These are phyloP conservation scores for Echeveria elegans DNA, from an alignment of 164 flowering plant species.

Conservation along the genomic window DNA sequence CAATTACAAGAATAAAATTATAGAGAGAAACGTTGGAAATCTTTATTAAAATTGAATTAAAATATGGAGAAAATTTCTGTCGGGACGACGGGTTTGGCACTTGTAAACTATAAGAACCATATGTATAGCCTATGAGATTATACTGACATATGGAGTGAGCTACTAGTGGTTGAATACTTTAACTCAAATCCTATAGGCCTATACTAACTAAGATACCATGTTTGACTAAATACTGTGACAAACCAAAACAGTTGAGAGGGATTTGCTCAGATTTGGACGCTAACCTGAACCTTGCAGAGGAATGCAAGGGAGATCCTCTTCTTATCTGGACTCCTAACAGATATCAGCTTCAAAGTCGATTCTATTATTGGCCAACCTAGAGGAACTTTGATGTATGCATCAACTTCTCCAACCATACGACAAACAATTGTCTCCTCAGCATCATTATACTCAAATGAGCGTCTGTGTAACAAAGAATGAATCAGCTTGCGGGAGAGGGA, in stretches of 20 bases:
- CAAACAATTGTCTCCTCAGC: slow-evolving; percentile 54
- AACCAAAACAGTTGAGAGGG: not conserved
- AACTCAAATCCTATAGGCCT: too few relatives aligned
- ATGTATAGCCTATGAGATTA: too few relatives aligned
- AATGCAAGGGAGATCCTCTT: slow-evolving; percentile 43
- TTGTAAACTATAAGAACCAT: too few relatives aligned
- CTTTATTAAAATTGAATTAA: too few relatives aligned
- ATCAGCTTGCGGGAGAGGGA: not conserved
- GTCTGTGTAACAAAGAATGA: slow-evolving; percentile 25
- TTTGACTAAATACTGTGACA: not conserved
- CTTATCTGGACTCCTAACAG: slow-evolving; percentile 48
- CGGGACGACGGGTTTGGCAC: too few relatives aligned
- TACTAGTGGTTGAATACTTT: not conserved
- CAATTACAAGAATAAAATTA: too few relatives aligned
- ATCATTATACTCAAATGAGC: slow-evolving; percentile 60
- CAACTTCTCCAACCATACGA: slow-evolving; percentile 52
- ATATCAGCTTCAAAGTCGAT: slow-evolving; percentile 50
- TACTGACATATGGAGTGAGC: too few relatives aligned
- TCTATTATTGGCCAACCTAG: slow-evolving; percentile 62
- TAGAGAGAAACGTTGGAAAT: too few relatives aligned
- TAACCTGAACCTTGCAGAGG: slow-evolving; percentile 69
- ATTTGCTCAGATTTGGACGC: slow-evolving; percentile 8
- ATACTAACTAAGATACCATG: too few relatives aligned
- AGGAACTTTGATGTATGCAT: slow-evolving; percentile 60
- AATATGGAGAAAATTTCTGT: too few relatives aligned